Base-by-base conservation (phyloP, 2,329 filamentous ascomycete species). In the Fusarium anthophilum region DNA sequence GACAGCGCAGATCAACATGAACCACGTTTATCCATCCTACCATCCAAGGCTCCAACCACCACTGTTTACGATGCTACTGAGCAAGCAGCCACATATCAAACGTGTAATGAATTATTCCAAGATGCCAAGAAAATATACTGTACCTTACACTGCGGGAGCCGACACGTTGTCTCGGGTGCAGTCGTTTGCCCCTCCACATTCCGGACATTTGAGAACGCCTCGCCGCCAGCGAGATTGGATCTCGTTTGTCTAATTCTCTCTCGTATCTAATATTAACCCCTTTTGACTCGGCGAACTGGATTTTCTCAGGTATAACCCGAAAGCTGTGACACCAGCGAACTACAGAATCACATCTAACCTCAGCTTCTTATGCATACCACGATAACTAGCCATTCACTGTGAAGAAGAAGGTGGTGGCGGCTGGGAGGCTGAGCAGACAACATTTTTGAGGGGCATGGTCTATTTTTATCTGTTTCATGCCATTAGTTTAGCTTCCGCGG, bases 401-500 rank as follows among this genome's bases (percentile, higher is more conserved):
- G 41, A 55, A 28, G 51, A 35, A 47, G 39, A 22, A 56, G 54
- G 39, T 39, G 59, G 51, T 47, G 69, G 69, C 59, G 59, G 51
- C 51, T 39, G 56, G 69, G 69, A 74, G 72, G 72, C 72, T 66
- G 65, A 73, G 72, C 69, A 70, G 57, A 66, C 63, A 63, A 48
- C 50, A 51, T 54, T 44, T 58, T 54, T 17, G 22, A 20, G 39
- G 48, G 30, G 26, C 37, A 62, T 60, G 58, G 47, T 62, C 72
- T 74, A 74, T 74, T 75, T 74, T 73, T 75, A 75, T 75, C 57
- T 38, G 41, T 24, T 54, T 69, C 56, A 68, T 74, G 66, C 61
- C 66, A 41, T 59, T 35, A 35, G 32, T 35, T 35, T 58, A 35
- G 45, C 24, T 58, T 45, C 35, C 32, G 26, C 38, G 18, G 45